Base-by-base conservation (phyloP, 768 basidiomycete genomes). In the Lentinus brumalis region DNA sequence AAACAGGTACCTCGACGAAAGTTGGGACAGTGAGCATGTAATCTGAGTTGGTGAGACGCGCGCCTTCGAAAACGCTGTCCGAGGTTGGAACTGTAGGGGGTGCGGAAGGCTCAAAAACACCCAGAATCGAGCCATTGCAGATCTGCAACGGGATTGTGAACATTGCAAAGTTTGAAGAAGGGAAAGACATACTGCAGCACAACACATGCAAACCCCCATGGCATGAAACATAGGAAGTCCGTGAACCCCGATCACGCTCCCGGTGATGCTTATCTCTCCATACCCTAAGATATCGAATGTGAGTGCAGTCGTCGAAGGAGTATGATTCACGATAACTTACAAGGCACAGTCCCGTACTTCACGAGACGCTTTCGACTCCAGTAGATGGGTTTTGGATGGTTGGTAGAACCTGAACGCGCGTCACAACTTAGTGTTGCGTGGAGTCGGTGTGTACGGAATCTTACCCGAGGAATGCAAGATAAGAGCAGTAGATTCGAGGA, bases 1-100 rank as follows among this genome's bases (percentile, higher is more conserved):
- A 6, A 3, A 15, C 9, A 10, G 46, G 46, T n/a, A 68, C 74
- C 61, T 75, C 70, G 9, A 75, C 38, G 46, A 71, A 69, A 9
- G 66, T 59, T 12, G 74, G 74, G 9, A 71, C 72, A 42, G 53
- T 49, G 15, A 57, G 54, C 3, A 68, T 16, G 18, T 63, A 46
- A 15, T 63, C 64, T 21, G 47, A 58, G 12, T 54, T 58, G 2
- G 69, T 67, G 3, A 31, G 40, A 2, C 58, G 40, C 1, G 56
- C 39, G 11, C 52, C 59, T 29, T 65, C 44, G 18, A 72, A 51
- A n/a, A 66, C 59, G 15, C 45, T 57, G 21, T 69, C 65, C 3
- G 71, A 64, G 2, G 62, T 73, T 4, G 72, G 64, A 30, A 66
- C 56, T n/a, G 56, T 45, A 0, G 67, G 67, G 8, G 69, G 67